Conservation (phyloP, 2,329 filamentous ascomycete species). For the Microcyclospora tardicrescens region DNA sequence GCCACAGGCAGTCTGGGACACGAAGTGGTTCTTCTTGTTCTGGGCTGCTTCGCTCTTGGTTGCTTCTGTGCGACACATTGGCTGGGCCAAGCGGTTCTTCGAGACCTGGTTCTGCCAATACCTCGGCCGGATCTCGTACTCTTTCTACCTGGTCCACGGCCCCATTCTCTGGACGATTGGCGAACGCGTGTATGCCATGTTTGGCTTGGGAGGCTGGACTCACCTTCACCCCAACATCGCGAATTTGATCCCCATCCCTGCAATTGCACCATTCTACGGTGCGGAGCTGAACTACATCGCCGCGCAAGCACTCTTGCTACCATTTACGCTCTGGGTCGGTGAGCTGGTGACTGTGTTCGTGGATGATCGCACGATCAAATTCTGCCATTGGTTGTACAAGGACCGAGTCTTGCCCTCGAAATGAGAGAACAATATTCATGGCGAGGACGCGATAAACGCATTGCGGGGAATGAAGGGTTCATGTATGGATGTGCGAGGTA, state of each 20-base stretch:
- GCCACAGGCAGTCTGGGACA: constrained; percentile 22
- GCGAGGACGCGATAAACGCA: no score
- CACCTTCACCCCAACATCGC: no score
- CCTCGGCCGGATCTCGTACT: constrained; percentile 49
- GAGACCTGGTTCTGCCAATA: constrained; percentile 47
- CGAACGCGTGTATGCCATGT: constrained; percentile 50
- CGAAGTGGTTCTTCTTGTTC: constrained; percentile 20
- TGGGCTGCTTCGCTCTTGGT: constrained; percentile 40
- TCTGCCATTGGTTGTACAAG: constrained; percentile 45
- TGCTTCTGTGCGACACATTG: constrained; percentile 41
- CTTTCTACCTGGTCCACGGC: constrained; percentile 52
- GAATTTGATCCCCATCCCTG: constrained; percentile 42
- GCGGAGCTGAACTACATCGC: constrained; percentile 48
- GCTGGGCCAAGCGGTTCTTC: constrained; percentile 47
- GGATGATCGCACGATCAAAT: constrained; percentile 48
- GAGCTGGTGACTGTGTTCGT: constrained; percentile 43
- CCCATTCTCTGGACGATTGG: constrained; percentile 47
- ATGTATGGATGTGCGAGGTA: no score
- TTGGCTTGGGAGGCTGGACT: constrained; percentile 47
- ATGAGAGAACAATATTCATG: no score
- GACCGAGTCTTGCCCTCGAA: constrained; percentile 9
- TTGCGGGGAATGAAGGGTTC: no score
- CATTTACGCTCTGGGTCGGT: constrained; percentile 46
- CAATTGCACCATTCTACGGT: constrained; percentile 41
- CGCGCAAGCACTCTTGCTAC: constrained; percentile 47